These are phyloP conservation scores for Echites panduratus DNA, from an alignment of 257 asterid genomes.

Conservation along the genomic window DNA sequence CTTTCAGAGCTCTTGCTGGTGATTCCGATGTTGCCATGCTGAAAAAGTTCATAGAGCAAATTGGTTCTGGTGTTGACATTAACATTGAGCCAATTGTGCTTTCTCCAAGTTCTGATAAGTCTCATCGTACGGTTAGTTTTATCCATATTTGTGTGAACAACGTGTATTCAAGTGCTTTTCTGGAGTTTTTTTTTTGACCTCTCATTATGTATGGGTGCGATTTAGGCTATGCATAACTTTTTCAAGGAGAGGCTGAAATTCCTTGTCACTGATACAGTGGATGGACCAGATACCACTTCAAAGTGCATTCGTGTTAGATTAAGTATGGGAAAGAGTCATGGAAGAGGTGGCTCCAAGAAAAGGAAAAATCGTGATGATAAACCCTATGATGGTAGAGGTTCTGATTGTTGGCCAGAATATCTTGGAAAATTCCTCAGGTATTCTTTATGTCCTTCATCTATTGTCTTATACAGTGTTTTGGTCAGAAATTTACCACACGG, in stretches of 20 bases:
- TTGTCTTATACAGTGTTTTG: conserved; percentile 7
- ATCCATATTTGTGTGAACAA: conserved; percentile 13
- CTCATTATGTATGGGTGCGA: conserved; percentile 21
- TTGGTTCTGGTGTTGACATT: conserved; percentile 39
- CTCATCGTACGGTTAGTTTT: conserved; percentile 66
- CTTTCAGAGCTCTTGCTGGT: conserved; percentile 73
- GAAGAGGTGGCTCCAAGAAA: conserved; percentile 61
- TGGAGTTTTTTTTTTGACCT: conserved; percentile 13
- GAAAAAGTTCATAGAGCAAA: conserved; percentile 45
- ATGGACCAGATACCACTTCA: conserved; percentile 73
- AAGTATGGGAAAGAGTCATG: conserved; percentile 46
- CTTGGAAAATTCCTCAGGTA: conserved; percentile 90
- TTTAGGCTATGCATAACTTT: conserved; percentile 88
- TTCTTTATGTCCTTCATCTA: conserved; percentile 4
- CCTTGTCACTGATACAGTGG: conserved; percentile 87
- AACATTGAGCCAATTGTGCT: conserved; percentile 52
- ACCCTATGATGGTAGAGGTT: conserved; percentile 81
- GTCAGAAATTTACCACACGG: neutral
- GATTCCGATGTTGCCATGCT: conserved; percentile 58
- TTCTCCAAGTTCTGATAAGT: conserved; percentile 78
- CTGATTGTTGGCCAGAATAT: conserved; percentile 78
- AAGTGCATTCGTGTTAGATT: conserved; percentile 85
- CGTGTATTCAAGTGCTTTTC: conserved; percentile 7
- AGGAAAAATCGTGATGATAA: conserved; percentile 69
- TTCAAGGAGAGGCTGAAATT: conserved; percentile 81